Evolutionary conservation across 2,329 filamentous ascomycete species (phyloP).

Genomic region (Colletotrichum sp.): DNA sequence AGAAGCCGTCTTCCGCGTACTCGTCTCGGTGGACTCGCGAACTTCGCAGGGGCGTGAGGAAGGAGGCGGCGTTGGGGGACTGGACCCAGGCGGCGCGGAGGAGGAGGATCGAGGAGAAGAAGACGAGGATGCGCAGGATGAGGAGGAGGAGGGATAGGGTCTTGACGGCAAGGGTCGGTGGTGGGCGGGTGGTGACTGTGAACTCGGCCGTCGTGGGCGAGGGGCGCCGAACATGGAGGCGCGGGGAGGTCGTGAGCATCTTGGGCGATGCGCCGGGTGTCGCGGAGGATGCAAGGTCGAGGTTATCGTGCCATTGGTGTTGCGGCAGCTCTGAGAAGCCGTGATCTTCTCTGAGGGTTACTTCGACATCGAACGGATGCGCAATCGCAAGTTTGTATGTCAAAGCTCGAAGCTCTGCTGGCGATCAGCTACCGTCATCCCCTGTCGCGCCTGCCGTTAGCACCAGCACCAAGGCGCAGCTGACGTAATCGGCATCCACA

Average conservation of each 20-base stretch:
- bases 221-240: conserved; percentile 69
- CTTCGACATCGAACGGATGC: background rate
- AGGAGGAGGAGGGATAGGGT: conserved; percentile 49
- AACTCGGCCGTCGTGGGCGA: conserved; percentile 92
- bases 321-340: background rate
- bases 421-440: background rate
- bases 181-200: conserved; percentile 83
- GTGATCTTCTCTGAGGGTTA: background rate
- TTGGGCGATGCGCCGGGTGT: conserved; percentile 11
- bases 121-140: conserved; percentile 45
- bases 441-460: background rate
- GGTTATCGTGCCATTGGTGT: background rate
- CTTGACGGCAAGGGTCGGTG: conserved; percentile 51
- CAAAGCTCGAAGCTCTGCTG: background rate
- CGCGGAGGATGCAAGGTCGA: background rate
- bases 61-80: conserved; percentile 29
- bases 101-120: conserved; percentile 44
- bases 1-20: background rate
- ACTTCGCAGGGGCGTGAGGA: background rate
- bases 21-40: conserved; percentile 15
- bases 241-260: conserved; percentile 68
- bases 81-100: conserved; percentile 53
- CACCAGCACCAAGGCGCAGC: background rate
- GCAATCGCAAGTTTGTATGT: background rate
- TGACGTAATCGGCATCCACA: background rate